Conservation (phyloP, 345 rosid species). For the Pistacia atlantica region DNA sequence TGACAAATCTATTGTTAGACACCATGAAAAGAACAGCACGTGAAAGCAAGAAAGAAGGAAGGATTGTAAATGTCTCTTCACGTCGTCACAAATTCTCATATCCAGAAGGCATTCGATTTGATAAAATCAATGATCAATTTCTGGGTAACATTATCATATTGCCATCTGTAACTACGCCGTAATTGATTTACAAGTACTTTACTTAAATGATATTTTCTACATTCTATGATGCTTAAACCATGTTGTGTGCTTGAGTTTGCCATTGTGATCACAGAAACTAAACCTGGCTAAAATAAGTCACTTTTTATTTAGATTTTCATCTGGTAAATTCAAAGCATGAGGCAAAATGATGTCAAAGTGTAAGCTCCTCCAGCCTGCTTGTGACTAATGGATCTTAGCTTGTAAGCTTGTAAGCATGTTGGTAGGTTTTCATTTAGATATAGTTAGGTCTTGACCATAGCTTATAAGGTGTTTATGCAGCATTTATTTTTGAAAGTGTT, state of each 20-base stretch:
- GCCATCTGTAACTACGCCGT: not conserved
- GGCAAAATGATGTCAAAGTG: not conserved
- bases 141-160: slow-evolving; percentile 27
- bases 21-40: slow-evolving; percentile 46
- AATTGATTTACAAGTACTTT: not conserved
- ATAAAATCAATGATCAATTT: slow-evolving; percentile 41
- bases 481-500: not conserved
- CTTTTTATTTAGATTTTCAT: not conserved
- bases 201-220: not conserved
- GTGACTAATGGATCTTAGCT: not conserved
- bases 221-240: not conserved
- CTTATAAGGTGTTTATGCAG: slow-evolving; percentile 2
- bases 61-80: slow-evolving; percentile 53
- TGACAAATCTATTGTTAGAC: slow-evolving; percentile 48
- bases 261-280: not conserved
- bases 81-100: slow-evolving; percentile 37
- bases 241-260: not conserved
- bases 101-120: slow-evolving; percentile 48
- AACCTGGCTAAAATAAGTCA: not conserved
- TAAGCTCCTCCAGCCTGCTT: not conserved
- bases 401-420: too few species aligned
- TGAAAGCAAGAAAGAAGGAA: slow-evolving; percentile 43
- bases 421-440: not conserved
- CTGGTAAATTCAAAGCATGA: slow-evolving; percentile 1
- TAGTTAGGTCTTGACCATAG: slow-evolving; percentile 2